Conservation (phyloP, 116 monocot species). For the Phalaenopsis hybrid region DNA sequence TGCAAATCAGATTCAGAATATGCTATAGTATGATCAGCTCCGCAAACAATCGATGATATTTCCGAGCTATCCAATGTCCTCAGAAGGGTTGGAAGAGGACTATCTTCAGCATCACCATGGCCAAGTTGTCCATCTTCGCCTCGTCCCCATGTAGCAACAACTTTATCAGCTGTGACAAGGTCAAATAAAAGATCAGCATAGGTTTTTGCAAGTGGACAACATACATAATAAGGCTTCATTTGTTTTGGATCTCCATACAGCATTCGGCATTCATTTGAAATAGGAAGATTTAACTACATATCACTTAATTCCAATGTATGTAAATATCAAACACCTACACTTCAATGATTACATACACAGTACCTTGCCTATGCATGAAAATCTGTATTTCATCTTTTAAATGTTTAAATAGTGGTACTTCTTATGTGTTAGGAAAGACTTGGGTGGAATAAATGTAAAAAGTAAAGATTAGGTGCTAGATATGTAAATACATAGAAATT, state of each 20-base stretch:
- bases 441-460: no score
- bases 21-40: slow-evolving; percentile 27
- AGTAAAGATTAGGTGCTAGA: no score
- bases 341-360: no score
- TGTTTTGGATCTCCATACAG: background rate
- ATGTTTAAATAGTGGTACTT: no score
- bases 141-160: slow-evolving; percentile 20
- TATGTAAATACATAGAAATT: no score
- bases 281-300: no score
- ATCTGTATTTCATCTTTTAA: no score
- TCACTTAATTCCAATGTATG: no score
- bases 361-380: no score
- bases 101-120: slow-evolving; percentile 21
- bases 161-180: slow-evolving; percentile 12
- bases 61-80: background rate
- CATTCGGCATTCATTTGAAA: background rate
- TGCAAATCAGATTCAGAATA: slow-evolving; percentile 21
- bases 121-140: slow-evolving; percentile 29
- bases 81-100: slow-evolving; percentile 16
- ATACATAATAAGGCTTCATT: background rate
- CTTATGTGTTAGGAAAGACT: no score
- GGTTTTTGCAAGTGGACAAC: background rate
- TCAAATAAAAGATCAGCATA: background rate
- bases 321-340: no score
- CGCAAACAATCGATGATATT: slow-evolving; percentile 17